Evolutionary conservation across 2,329 filamentous ascomycete genomes (phyloP).

Genomic region (Trichoderma asperellum): DNA sequence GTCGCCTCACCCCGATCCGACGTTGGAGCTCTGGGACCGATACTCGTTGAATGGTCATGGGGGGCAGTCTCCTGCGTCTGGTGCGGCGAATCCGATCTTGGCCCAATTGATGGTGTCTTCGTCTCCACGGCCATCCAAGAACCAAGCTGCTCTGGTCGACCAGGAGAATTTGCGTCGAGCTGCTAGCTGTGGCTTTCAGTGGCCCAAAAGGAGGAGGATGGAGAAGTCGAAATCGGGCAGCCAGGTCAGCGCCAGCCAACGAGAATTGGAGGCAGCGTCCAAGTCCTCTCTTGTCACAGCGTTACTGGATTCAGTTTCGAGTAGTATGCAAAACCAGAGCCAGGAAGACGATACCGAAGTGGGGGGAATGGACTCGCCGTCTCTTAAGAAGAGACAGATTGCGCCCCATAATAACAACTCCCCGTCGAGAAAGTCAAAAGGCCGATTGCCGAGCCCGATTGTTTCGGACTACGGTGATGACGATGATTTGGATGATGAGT

Average conservation of each 20-base stretch:
- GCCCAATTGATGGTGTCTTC: slow-evolving; percentile 71
- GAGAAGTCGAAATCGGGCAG: slow-evolving; percentile 51
- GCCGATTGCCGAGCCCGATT: slow-evolving; percentile 21
- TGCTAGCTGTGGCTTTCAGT: slow-evolving; percentile 70
- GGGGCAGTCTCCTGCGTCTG: slow-evolving; percentile 49
- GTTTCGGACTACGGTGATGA: slow-evolving; percentile 60
- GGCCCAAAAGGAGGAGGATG: slow-evolving; percentile 70
- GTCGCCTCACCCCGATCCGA: slow-evolving; percentile 72
- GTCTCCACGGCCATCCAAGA: slow-evolving; percentile 64
- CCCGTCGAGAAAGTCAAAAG: slow-evolving; percentile 29
- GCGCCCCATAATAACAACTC: slow-evolving; percentile 33
- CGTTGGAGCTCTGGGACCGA: slow-evolving; percentile 76
- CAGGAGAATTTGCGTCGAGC: slow-evolving; percentile 60
- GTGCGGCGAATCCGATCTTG: slow-evolving; percentile 60
- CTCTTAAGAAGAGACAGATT: slow-evolving; percentile 47
- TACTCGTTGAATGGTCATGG: slow-evolving; percentile 59
- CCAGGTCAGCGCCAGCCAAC: slow-evolving; percentile 40
- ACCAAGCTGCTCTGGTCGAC: slow-evolving; percentile 47
- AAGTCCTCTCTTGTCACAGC: slow-evolving; percentile 64
- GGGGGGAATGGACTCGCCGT: slow-evolving; percentile 46
- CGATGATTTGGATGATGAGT: slow-evolving; percentile 61
- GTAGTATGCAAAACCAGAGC: slow-evolving; percentile 53
- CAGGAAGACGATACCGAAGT: slow-evolving; percentile 38
- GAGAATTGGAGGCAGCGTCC: slow-evolving; percentile 53
- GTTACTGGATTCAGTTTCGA: slow-evolving; percentile 67